These are phyloP conservation scores for Punctularia strigosozonata DNA, from an alignment of 768 basidiomycete species.

Conservation along the genomic window DNA sequence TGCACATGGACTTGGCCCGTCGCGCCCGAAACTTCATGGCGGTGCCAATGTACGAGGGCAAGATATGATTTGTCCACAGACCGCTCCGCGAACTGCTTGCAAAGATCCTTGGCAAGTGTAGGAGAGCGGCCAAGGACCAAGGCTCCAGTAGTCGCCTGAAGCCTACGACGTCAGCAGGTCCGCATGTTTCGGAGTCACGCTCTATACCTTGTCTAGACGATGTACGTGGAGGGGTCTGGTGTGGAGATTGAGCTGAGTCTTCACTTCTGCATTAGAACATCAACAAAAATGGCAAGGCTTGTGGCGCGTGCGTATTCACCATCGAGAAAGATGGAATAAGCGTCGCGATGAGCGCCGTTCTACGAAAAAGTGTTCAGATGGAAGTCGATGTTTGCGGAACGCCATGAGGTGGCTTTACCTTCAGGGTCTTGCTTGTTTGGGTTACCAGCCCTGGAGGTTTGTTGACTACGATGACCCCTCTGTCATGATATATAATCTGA, in stretches of 20 bases:
- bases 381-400: slow-evolving; percentile 3
- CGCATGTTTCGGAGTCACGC: background rate
- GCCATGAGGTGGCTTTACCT: slow-evolving; percentile 8
- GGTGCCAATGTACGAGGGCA: slow-evolving; percentile 49
- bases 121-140: slow-evolving; percentile 41
- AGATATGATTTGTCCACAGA: slow-evolving; percentile 48
- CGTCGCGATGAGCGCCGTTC: too few relatives aligned
- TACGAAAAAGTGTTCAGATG: slow-evolving; percentile 2
- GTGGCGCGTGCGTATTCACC: background rate
- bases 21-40: slow-evolving; percentile 31
- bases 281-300: background rate
- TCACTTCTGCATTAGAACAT: slow-evolving; percentile 7
- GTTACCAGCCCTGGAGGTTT: slow-evolving; percentile 50
- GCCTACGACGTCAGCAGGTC: background rate
- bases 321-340: background rate
- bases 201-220: slow-evolving; percentile 60
- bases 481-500: slow-evolving; percentile 36
- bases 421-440: slow-evolving; percentile 23
- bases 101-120: slow-evolving; percentile 32
- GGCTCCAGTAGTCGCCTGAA: slow-evolving; percentile 50
- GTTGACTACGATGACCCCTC: slow-evolving; percentile 40
- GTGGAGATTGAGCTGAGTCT: slow-evolving; percentile 19
- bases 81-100: slow-evolving; percentile 39
- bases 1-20: background rate
- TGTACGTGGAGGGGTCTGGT: slow-evolving; percentile 41